These are phyloP conservation scores for Leccinum griseonigrum DNA, from an alignment of 1,284 basidiomycete species.

Conservation along the genomic window DNA sequence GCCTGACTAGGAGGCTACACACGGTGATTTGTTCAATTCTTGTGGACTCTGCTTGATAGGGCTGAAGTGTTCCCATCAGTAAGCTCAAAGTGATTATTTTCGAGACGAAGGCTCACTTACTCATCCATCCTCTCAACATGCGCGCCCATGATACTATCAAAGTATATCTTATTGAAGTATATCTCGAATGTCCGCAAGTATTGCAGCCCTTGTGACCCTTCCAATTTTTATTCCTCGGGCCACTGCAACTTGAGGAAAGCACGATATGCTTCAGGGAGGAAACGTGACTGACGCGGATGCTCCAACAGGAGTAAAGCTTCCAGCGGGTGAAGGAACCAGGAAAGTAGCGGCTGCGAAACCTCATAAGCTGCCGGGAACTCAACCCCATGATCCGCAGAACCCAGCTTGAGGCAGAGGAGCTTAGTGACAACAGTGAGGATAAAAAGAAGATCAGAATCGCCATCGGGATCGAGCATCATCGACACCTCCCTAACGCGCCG, in stretches of 20 bases:
- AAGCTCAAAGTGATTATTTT: background rate
- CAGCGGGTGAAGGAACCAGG: conserved; percentile 10
- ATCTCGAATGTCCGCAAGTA: conserved; percentile 38
- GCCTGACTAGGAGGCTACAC: background rate
- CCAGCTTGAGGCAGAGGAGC: conserved; percentile 2
- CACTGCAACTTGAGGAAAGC: conserved; percentile 3
- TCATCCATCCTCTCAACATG: background rate
- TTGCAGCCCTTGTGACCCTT: background rate
- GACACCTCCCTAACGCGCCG: background rate
- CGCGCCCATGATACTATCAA: conserved; percentile 9
- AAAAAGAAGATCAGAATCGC: conserved; percentile 8
- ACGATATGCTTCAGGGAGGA: conserved; percentile 5
- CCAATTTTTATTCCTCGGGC: background rate
- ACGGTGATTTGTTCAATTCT: background rate
- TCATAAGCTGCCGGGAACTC: background rate
- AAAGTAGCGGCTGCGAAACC: conserved; percentile 5
- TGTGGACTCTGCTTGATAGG: background rate
- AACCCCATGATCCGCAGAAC: background rate
- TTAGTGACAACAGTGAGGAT: conserved; percentile 6
- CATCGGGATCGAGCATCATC: background rate
- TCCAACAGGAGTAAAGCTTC: conserved; percentile 1
- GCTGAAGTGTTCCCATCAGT: background rate
- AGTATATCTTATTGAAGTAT: conserved; percentile 43
- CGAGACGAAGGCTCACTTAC: background rate
- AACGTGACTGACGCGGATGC: background rate